These are phyloP conservation scores for Mucor saturninus DNA, from an alignment of 371 early-diverging fungal genomes.

Conservation along the genomic window DNA sequence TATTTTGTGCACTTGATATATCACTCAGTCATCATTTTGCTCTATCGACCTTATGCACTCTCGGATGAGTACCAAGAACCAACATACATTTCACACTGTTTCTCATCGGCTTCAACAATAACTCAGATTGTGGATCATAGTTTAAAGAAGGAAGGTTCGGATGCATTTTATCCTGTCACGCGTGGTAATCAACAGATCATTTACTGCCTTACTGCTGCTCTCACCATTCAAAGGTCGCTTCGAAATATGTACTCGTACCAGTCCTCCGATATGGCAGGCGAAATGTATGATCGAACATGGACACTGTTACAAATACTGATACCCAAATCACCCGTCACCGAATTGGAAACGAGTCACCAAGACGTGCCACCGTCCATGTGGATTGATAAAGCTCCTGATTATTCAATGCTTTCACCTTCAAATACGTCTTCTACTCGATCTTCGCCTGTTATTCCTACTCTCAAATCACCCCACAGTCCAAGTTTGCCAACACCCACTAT, in stretches of 20 bases:
- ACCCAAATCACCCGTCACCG: slow-evolving; percentile 25
- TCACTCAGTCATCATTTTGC: slow-evolving; percentile 24
- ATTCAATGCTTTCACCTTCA: slow-evolving; percentile 18
- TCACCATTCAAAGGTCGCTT: slow-evolving; percentile 31
- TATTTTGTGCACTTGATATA: slow-evolving; percentile 27
- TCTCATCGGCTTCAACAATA: slow-evolving; percentile 34
- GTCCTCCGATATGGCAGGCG: background rate
- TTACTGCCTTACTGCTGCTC: slow-evolving; percentile 44
- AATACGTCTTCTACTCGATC: slow-evolving; percentile 32
- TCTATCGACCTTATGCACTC: slow-evolving; percentile 29
- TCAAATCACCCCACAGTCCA: slow-evolving; percentile 27
- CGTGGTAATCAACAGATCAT: slow-evolving; percentile 47
- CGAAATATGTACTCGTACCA: background rate
- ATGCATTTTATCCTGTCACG: slow-evolving; percentile 27
- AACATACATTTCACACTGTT: slow-evolving; percentile 26
- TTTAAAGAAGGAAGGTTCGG: slow-evolving; percentile 26
- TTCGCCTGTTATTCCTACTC: slow-evolving; percentile 20
- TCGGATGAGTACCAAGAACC: background rate
- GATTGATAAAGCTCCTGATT: slow-evolving; percentile 8
- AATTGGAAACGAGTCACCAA: slow-evolving; percentile 10
- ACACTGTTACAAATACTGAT: slow-evolving; percentile 12
- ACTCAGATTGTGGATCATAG: slow-evolving; percentile 32
- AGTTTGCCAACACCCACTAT: slow-evolving; percentile 15
- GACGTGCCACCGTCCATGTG: background rate
- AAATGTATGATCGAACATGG: slow-evolving; percentile 13